A percentile compares a stretch with the other conserved stretches of the same genome.
phyloP scores from a whole-genome alignment of 2,329 filamentous ascomycete species.

The Pleomassaria siparia region DNA sequence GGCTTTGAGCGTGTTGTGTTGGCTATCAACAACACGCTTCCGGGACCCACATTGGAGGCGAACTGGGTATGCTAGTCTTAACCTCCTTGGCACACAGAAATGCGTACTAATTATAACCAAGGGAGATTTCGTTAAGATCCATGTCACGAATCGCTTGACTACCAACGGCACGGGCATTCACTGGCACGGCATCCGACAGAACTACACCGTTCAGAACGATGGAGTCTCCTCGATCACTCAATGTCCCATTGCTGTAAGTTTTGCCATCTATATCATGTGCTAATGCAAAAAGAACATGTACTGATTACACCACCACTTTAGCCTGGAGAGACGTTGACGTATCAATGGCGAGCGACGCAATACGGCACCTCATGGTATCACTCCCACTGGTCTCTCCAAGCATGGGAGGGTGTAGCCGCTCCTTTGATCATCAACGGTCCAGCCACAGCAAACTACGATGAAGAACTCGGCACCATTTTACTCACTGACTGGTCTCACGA shows the following conservation, averaged over 20 bases:
- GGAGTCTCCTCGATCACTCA: constrained; percentile 75
- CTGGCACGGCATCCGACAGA: constrained; percentile 52
- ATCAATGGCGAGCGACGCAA: constrained; percentile 24
- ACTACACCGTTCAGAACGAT: constrained; percentile 67
- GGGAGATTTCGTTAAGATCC: constrained; percentile 27
- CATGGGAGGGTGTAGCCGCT: constrained; percentile 16
- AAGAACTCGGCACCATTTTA: constrained; percentile 4
- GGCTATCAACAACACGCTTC: constrained; percentile 13
- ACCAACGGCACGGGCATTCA: constrained; percentile 52
- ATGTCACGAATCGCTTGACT: constrained; percentile 33
- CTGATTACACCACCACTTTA: constrained; percentile 5
- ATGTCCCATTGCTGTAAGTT: constrained; percentile 44
- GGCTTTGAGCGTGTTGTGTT: constrained; percentile 45
- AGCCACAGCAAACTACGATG: constrained; percentile 6
- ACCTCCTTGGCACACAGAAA: background rate
- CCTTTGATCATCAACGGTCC: constrained; percentile 25
- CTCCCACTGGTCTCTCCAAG: constrained; percentile 33
- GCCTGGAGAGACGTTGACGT: constrained; percentile 23
- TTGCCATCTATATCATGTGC: constrained; percentile 10
- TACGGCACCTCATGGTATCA: constrained; percentile 31
- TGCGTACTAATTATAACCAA: background rate
- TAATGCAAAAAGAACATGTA: background rate
- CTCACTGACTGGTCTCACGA: constrained; percentile 18
- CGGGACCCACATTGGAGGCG: constrained; percentile 17
- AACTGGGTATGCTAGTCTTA: constrained; percentile 25